A percentile compares a stretch with the other conserved stretches of the same genome.
These are phyloP conservation scores for Oehlia diaphana DNA, from an alignment of 192 early-diverging fungal genomes.

Conservation along the genomic window DNA sequence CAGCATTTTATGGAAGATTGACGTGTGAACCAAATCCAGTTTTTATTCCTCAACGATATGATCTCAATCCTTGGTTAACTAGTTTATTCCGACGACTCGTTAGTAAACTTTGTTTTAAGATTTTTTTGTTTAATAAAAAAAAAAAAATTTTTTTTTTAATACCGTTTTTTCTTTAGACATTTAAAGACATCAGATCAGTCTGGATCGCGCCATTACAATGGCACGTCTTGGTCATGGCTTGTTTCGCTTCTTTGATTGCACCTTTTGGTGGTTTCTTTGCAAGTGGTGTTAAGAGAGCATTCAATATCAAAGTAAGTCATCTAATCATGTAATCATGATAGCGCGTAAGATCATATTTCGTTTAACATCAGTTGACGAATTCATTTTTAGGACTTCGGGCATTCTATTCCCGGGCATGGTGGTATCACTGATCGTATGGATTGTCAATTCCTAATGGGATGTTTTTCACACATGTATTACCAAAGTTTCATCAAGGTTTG, in stretches of 20 bases:
- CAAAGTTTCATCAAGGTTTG: slow-evolving; percentile 79
- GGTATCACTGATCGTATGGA: slow-evolving; percentile 97
- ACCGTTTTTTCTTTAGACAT: slow-evolving; percentile 1
- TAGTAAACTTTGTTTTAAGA: slow-evolving; percentile 16
- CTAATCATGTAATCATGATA: background rate
- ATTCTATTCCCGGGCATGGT: slow-evolving; percentile 97
- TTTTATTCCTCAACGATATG: slow-evolving; percentile 46
- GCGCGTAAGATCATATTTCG: background rate
- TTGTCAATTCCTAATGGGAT: slow-evolving; percentile 97
- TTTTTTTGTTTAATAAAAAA: background rate
- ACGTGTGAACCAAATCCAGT: slow-evolving; percentile 62
- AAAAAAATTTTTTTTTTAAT: background rate
- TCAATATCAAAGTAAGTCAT: slow-evolving; percentile 76
- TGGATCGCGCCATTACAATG: slow-evolving; percentile 82
- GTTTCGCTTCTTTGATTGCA: slow-evolving; percentile 92
- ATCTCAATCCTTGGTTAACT: slow-evolving; percentile 47
- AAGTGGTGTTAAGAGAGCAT: slow-evolving; percentile 92
- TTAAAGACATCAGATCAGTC: slow-evolving; percentile 52
- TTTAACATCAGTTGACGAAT: background rate
- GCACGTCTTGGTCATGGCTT: slow-evolving; percentile 84
- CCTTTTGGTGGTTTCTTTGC: slow-evolving; percentile 99
- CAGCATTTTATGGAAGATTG: slow-evolving; percentile 46
- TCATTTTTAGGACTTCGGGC: slow-evolving; percentile 74
- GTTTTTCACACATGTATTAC: slow-evolving; percentile 91
- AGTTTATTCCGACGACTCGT: slow-evolving; percentile 38